Evolutionary conservation across 768 basidiomycete genomes (phyloP), one percentile per base, ranked within the genome.

Genomic region (Rhodotorula graminis): DNA sequence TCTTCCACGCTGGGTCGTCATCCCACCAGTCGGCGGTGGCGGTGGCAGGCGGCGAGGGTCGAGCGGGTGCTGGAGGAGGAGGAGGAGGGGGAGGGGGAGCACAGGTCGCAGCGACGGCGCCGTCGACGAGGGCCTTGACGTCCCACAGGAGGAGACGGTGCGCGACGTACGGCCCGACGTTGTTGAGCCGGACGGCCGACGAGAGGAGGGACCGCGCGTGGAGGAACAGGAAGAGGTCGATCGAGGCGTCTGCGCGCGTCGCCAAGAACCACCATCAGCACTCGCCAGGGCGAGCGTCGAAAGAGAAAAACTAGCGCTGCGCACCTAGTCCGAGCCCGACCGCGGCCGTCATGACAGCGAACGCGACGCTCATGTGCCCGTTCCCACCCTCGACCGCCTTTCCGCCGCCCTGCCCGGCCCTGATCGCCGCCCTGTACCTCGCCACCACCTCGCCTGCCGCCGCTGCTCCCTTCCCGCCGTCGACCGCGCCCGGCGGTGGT

Each of bases 361-460:
- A 99, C 80, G 92, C 95, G 25, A 92, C 83, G 0, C 93, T 91
- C 56, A 96, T 84, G 82, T 99, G 95, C 0, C 93, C 95, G 40
- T 84, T 85, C 0, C 58, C 66, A 10, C 47, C n/a, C n/a, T 46
- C 64, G 18, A 85, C 84, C 47, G 86, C 23, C 50, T 12, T 25
- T 25, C 50, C 23, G 23, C 50, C 85, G 62, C 88, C 90, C 44
- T 82, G 21, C 7, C 31, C 40, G 19, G 7, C 14, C 58, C 64
- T 33, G 15, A 72, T 37, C 52, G 14, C 46, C 10, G 2, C 27
- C 46, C 73, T 23, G 14, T 66, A 46, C 62, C 21, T 1, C 61
- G 50, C 42, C 31, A 74, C 73, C 18, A 72, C 29, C n/a, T 42
- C 23, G 37, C 37, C 37, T 9, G 37, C 37, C 37, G 37, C 37